Percentiles rank a stretch among this genome's conserved stretches.
Evolutionary conservation across 768 basidiomycete genomes (phyloP).

Genomic region (Clitopilus passeckerianus): DNA sequence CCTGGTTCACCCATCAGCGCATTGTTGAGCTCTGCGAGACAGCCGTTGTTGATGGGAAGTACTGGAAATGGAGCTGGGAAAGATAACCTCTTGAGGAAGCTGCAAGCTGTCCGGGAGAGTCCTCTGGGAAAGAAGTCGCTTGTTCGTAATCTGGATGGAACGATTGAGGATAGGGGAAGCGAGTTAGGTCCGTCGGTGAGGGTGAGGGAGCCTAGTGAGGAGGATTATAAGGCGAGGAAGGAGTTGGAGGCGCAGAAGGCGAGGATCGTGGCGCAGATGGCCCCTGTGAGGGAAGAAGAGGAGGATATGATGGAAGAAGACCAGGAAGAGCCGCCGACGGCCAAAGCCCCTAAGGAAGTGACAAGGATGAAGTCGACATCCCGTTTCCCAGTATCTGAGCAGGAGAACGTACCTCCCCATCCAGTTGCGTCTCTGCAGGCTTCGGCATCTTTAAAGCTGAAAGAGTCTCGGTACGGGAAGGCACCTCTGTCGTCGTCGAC

Average conservation of each 20-base stretch:
- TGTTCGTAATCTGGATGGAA: slow-evolving; percentile 8
- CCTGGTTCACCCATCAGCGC: slow-evolving; percentile 94
- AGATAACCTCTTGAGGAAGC: slow-evolving; percentile 44
- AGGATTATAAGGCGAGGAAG: slow-evolving; percentile 42
- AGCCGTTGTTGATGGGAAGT: slow-evolving; percentile 73
- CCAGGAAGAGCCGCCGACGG: slow-evolving; percentile 14
- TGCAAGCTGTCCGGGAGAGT: slow-evolving; percentile 54
- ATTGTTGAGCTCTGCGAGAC: slow-evolving; percentile 81
- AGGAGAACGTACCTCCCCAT: slow-evolving; percentile 26
- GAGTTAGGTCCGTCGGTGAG: slow-evolving; percentile 20
- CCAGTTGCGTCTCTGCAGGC: neutral
- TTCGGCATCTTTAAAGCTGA: neutral
- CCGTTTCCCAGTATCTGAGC: slow-evolving; percentile 10
- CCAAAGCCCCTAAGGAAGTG: slow-evolving; percentile 17
- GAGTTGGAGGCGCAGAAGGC: slow-evolving; percentile 91
- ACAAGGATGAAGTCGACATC: slow-evolving; percentile 14
- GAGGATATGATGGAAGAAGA: slow-evolving; percentile 26
- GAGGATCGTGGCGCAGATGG: slow-evolving; percentile 92
- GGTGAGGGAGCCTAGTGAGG: slow-evolving; percentile 22
- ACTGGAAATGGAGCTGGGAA: slow-evolving; percentile 24
- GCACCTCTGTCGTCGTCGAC: neutral
- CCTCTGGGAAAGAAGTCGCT: slow-evolving; percentile 44
- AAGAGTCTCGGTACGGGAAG: neutral
- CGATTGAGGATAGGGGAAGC: slow-evolving; percentile 29
- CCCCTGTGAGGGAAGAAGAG: slow-evolving; percentile 47